Percentiles rank a stretch among this genome's conserved stretches.
Evolutionary conservation across 345 rosid species (phyloP).

Genomic region (Salix purpurea): DNA sequence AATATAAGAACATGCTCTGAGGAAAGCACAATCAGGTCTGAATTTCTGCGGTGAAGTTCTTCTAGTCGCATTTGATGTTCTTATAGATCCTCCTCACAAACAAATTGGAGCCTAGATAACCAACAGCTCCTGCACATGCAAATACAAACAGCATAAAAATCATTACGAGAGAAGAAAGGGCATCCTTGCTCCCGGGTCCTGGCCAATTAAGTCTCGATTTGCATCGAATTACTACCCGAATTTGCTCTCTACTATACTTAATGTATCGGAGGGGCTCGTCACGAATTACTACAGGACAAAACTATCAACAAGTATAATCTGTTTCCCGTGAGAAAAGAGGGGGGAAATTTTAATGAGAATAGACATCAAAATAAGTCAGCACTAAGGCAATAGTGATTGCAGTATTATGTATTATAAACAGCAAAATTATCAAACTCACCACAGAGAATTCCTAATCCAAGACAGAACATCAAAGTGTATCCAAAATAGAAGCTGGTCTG

Average conservation of each 20-base stretch:
- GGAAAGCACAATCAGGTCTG: slow-evolving; percentile 24
- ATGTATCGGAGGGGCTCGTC: neutral
- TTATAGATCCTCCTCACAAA: slow-evolving; percentile 95
- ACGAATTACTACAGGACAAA: neutral
- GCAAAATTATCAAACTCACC: slow-evolving; percentile 44
- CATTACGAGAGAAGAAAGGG: neutral
- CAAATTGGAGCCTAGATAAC: slow-evolving; percentile 84
- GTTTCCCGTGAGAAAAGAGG: neutral
- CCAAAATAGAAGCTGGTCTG: slow-evolving; percentile 98
- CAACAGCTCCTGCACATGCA: slow-evolving; percentile 71
- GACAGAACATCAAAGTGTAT: slow-evolving; percentile 93
- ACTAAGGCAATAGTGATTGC: neutral
- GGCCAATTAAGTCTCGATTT: neutral
- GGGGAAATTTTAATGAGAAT: neutral
- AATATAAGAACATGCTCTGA: slow-evolving; percentile 18
- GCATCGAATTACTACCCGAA: neutral
- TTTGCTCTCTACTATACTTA: neutral
- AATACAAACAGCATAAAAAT: neutral
- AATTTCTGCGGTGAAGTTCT: slow-evolving; percentile 14
- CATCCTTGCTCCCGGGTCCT: neutral
- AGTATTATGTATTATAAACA: neutral
- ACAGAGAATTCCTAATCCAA: slow-evolving; percentile 87
- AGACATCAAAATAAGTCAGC: neutral
- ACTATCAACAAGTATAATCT: neutral
- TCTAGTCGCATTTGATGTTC: slow-evolving; percentile 92